Evolutionary conservation across 257 asterid species (phyloP).

Genomic region (Plantago elongata): DNA sequence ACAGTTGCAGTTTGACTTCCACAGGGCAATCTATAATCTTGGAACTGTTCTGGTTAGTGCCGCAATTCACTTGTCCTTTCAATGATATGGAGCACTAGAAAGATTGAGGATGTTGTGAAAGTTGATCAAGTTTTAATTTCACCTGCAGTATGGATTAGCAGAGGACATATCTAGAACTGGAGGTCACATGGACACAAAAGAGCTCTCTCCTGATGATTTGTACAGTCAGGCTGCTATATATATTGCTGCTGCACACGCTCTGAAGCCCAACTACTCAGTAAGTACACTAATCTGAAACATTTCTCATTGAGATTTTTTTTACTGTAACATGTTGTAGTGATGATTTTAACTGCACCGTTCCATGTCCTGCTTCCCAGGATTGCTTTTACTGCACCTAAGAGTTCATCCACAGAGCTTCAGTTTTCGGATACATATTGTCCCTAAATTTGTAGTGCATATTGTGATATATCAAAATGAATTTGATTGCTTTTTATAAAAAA

Average conservation of each 20-base stretch:
- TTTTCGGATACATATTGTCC: too few species aligned
- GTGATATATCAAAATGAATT: too few species aligned
- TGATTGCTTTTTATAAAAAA: too few species aligned
- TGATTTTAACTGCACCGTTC: neutral
- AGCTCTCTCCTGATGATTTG: constrained; percentile 79
- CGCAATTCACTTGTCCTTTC: constrained; percentile 16
- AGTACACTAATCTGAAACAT: constrained; percentile 22
- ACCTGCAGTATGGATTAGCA: constrained; percentile 91
- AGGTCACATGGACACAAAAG: constrained; percentile 55
- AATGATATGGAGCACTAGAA: constrained; percentile 10
- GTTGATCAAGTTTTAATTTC: constrained; percentile 26
- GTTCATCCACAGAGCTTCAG: too few species aligned
- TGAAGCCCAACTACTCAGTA: constrained; percentile 93
- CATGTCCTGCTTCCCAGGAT: neutral
- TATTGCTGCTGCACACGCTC: constrained; percentile 98
- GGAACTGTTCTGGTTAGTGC: constrained; percentile 97
- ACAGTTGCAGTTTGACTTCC: constrained; percentile 95
- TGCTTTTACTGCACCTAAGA: too few species aligned
- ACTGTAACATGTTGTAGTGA: neutral
- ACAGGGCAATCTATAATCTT: constrained; percentile 97
- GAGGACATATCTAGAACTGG: constrained; percentile 97
- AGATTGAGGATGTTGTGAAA: constrained; percentile 1
- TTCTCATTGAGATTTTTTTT: constrained; percentile 1
- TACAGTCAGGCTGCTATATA: constrained; percentile 95
- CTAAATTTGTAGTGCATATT: too few species aligned